These are phyloP conservation scores for Talaromyces verruculosus DNA, from an alignment of 2,329 filamentous ascomycete species.

Conservation along the genomic window DNA sequence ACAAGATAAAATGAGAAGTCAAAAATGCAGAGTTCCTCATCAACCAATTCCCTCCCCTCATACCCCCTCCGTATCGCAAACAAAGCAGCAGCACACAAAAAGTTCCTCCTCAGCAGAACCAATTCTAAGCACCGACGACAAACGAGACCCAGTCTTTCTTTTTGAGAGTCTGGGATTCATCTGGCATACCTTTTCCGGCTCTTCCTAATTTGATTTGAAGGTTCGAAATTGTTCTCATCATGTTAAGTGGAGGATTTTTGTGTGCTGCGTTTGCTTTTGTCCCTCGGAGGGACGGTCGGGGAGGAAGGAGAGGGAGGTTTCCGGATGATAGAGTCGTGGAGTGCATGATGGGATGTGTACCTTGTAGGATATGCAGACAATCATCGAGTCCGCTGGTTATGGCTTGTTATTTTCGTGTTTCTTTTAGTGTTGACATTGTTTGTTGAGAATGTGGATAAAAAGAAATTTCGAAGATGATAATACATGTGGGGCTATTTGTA, in stretches of 20 bases:
- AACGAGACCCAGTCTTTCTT: conserved; percentile 24
- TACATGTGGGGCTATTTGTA: not conserved
- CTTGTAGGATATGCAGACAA: not conserved
- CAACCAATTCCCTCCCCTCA: not conserved
- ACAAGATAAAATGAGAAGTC: not conserved
- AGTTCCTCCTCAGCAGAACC: conserved; percentile 43
- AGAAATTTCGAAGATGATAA: not conserved
- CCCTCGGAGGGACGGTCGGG: not conserved
- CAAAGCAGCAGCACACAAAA: conserved; percentile 5
- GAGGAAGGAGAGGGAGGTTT: not conserved
- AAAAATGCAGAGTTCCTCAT: not conserved
- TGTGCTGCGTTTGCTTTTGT: not conserved
- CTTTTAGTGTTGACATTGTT: not conserved
- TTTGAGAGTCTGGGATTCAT: conserved; percentile 19
- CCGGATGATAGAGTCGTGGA: not conserved
- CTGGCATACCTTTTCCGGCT: conserved; percentile 51
- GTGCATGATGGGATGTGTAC: not conserved
- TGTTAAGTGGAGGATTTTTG: conserved; percentile 22
- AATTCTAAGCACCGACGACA: conserved; percentile 51
- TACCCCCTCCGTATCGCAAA: not conserved
- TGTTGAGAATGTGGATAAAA: not conserved
- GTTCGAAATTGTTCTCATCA: conserved; percentile 48
- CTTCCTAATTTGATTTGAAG: conserved; percentile 45
- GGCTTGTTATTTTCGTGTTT: not conserved
- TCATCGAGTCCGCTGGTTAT: not conserved